Conservation (phyloP, 2,329 filamentous ascomycete species). For the Pochonia chlamydosporia region DNA sequence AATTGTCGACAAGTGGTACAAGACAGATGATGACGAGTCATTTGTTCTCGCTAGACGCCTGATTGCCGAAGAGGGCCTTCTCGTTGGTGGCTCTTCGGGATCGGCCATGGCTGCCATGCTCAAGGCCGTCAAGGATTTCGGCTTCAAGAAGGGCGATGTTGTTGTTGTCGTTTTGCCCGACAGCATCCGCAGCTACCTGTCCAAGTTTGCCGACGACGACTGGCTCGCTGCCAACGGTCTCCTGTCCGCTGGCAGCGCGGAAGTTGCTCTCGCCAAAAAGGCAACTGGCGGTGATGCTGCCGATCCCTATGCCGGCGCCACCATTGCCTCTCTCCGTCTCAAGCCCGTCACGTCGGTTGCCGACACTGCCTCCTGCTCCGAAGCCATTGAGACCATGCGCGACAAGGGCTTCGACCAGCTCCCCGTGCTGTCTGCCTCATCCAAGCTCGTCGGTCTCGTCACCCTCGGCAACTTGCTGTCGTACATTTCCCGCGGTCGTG, state of each 20-base stretch:
- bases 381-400: constrained; percentile 95
- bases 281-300: constrained; percentile 31
- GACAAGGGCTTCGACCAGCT: constrained; percentile 98
- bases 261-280: constrained; percentile 38
- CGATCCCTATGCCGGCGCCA: constrained; percentile 73
- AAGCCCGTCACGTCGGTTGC: constrained; percentile 89
- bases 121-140: constrained; percentile 68
- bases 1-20: constrained; percentile 91
- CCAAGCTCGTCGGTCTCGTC: constrained; percentile 80
- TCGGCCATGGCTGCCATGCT: constrained; percentile 83
- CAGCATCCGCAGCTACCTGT: constrained; percentile 94
- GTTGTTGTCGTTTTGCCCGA: constrained; percentile 91
- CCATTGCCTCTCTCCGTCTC: constrained; percentile 74
- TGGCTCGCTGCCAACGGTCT: constrained; percentile 97
- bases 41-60: constrained; percentile 86
- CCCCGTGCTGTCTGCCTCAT: constrained; percentile 70
- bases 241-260: constrained; percentile 52
- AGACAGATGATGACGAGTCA: constrained; percentile 88
- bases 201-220: constrained; percentile 98
- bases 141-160: constrained; percentile 76
- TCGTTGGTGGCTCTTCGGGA: constrained; percentile 90
- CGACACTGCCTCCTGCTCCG: constrained; percentile 64
- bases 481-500: constrained; percentile 80
- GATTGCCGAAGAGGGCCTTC: constrained; percentile 88
- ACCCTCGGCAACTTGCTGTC: constrained; percentile 92